Evolutionary conservation across 305 asterid genomes (phyloP).

Genomic region (Solanum hybrid): DNA sequence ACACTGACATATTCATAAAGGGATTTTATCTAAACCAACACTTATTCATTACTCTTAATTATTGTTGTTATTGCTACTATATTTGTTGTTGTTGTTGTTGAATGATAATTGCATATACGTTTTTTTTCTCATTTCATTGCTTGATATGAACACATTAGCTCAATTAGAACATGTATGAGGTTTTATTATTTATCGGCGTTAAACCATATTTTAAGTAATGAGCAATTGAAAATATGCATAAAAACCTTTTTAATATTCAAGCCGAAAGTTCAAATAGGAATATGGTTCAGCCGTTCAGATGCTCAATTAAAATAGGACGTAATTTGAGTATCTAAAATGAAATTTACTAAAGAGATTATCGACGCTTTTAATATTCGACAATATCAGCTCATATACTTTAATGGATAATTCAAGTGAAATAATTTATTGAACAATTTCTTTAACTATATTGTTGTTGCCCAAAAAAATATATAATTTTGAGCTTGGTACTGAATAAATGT

Average conservation of each 20-base stretch:
- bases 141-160: too few species aligned
- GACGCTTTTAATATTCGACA: neutral
- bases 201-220: neutral
- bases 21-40: neutral
- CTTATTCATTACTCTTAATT: neutral
- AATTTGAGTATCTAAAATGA: neutral
- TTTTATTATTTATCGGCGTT: neutral
- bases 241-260: neutral
- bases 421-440: neutral
- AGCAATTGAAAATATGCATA: neutral
- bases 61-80: neutral
- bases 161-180: too few species aligned
- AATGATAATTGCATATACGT: neutral
- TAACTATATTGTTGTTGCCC: neutral
- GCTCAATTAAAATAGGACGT: neutral
- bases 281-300: too few species aligned
- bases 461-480: neutral
- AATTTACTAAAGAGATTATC: rapidly evolving
- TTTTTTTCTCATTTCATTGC: neutral
- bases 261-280: neutral
- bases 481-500: neutral
- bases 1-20: neutral
- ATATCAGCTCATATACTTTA: neutral
- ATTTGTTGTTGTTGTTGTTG: neutral
- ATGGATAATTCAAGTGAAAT: neutral